A percentile compares a stretch with the other conserved stretches of the same genome.
Evolutionary conservation across 345 rosid genomes (phyloP).

Genomic region (Citrus mangshanensis): DNA sequence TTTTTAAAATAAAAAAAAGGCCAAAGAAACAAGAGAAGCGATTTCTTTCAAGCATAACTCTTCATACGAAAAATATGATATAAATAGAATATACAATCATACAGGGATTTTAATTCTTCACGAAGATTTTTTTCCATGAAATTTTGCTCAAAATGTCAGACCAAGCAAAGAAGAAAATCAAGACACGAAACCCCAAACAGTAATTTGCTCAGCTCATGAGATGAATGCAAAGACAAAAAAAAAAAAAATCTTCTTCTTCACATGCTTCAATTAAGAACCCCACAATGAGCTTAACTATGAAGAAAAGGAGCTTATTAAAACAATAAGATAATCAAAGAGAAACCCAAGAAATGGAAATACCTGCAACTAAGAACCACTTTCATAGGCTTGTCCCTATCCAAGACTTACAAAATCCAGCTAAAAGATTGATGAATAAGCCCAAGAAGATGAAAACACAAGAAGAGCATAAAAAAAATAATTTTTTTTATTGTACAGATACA

Average conservation of each 20-base stretch:
- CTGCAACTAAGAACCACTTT: constrained; percentile 59
- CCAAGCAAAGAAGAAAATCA: constrained; percentile 12
- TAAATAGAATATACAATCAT: not conserved
- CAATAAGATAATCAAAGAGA: constrained; percentile 12
- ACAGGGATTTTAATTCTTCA: not conserved
- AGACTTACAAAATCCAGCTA: constrained; percentile 31
- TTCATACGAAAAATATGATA: not conserved
- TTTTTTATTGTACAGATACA: constrained; percentile 8
- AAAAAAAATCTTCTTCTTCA: constrained; percentile 17
- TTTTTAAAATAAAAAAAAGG: not conserved
- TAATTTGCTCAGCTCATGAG: constrained; percentile 17
- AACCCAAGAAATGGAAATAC: constrained; percentile 32
- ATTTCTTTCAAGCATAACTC: not conserved
- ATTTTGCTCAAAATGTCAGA: constrained; percentile 11
- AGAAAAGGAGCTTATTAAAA: constrained; percentile 7
- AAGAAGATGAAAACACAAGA: constrained; percentile 49
- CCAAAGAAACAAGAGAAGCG: not conserved
- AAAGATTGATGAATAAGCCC: constrained; percentile 34
- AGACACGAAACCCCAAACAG: constrained; percentile 23
- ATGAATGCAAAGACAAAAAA: constrained; percentile 35
- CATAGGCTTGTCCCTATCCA: constrained; percentile 43
- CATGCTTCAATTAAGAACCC: constrained; percentile 33
- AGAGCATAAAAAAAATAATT: constrained; percentile 17
- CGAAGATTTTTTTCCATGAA: not conserved
- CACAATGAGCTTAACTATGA: constrained; percentile 18